Conservation (phyloP, 2,329 filamentous ascomycete species). For the Mycosphaerella sp. region DNA sequence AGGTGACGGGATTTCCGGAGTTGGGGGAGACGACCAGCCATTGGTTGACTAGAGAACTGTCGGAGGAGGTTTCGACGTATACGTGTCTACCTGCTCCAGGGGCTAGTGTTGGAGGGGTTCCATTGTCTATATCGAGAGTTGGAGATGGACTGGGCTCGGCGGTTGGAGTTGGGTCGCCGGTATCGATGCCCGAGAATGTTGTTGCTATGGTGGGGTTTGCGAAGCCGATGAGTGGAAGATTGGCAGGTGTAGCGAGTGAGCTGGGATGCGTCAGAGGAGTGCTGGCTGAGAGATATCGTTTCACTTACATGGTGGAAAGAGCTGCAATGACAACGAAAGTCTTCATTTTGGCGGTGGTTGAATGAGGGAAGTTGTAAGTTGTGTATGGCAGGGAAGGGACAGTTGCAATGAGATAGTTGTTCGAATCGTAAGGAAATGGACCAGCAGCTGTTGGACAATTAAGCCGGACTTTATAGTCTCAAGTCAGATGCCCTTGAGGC, state of each 20-base stretch:
- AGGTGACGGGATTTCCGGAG: background rate
- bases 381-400: background rate
- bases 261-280: background rate
- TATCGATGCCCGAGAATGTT: background rate
- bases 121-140: background rate
- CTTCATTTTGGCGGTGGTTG: background rate
- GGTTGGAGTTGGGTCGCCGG: background rate
- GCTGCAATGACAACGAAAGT: background rate
- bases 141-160: background rate
- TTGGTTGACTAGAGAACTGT: background rate
- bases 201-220: background rate
- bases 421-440: background rate
- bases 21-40: background rate
- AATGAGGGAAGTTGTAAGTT: background rate
- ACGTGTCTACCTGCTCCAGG: background rate
- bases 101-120: background rate
- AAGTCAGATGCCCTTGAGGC: background rate
- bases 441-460: background rate
- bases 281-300: background rate
- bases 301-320: background rate
- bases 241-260: background rate
- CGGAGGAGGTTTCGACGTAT: background rate
- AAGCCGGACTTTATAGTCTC: background rate
- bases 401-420: background rate
- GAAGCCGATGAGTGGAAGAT: background rate